phyloP scores from a whole-genome alignment of 257 asterid species.

The Fraxinus excelsior region DNA sequence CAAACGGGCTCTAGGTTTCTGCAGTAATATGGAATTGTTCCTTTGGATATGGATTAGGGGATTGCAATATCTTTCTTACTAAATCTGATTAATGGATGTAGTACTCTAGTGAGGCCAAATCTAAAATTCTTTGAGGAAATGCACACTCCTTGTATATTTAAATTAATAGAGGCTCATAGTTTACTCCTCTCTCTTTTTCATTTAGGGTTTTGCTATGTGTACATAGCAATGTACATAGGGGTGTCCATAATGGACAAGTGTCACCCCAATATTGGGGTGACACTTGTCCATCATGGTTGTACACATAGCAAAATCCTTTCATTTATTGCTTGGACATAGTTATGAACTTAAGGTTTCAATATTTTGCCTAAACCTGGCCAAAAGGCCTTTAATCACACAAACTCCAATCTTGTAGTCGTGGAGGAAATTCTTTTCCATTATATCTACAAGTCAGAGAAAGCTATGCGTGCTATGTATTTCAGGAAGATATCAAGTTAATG shows the following conservation, averaged over 20 bases:
- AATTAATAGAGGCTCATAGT: not conserved
- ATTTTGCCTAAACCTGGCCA: not conserved
- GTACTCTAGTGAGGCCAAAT: not conserved
- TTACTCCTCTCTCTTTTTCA: no score
- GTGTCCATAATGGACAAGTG: no score
- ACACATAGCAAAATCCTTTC: no score
- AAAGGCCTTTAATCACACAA: not conserved
- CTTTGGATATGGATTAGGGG: not conserved
- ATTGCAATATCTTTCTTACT: not conserved
- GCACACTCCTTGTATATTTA: no score
- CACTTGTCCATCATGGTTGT: no score
- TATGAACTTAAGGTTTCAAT: no score
- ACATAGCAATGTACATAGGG: no score
- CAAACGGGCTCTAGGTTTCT: no score
- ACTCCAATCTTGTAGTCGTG: not conserved
- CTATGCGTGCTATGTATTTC: not conserved
- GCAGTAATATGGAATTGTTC: not conserved
- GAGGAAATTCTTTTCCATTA: not conserved
- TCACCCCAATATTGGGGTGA: no score
- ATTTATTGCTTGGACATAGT: no score
- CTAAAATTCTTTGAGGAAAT: no score
- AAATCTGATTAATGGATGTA: not conserved
- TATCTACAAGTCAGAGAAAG: not conserved
- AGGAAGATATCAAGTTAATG: conserved; percentile 43
- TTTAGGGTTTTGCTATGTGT: no score